Conservation (phyloP, 768 basidiomycete genomes). For the Boletus reticulatus region DNA sequence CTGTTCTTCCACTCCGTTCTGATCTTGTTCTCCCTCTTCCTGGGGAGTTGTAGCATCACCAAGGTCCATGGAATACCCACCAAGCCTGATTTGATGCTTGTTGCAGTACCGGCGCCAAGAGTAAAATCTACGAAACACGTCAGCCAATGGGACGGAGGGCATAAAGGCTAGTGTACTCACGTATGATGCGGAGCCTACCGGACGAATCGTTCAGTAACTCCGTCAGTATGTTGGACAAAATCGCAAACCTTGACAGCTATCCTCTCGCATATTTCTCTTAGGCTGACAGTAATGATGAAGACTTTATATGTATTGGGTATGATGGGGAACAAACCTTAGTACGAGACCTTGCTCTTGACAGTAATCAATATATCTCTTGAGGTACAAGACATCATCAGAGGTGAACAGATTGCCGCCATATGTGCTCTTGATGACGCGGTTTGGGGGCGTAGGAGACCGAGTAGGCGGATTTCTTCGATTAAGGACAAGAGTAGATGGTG, state of each 20-base stretch:
- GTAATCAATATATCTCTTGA: constrained; percentile 88
- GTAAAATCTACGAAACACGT: constrained; percentile 59
- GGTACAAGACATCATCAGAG: constrained; percentile 75
- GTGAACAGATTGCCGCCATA: constrained; percentile 90
- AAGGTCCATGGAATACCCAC: constrained; percentile 76
- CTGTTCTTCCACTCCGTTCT: constrained; percentile 41
- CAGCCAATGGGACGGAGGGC: not conserved
- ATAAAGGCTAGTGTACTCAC: constrained; percentile 37
- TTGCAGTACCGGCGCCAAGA: constrained; percentile 93
- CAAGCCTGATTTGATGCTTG: constrained; percentile 88
- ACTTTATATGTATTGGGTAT: constrained; percentile 26
- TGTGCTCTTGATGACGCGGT: constrained; percentile 81
- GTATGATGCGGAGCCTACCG: constrained; percentile 83
- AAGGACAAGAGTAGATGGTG: constrained; percentile 63
- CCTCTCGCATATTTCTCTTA: constrained; percentile 85
- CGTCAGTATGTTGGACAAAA: not conserved
- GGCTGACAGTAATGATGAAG: constrained; percentile 4
- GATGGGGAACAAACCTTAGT: constrained; percentile 50
- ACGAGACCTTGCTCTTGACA: constrained; percentile 87
- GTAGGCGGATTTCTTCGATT: constrained; percentile 66
- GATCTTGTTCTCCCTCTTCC: constrained; percentile 42
- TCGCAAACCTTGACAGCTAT: constrained; percentile 72
- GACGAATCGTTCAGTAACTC: constrained; percentile 1
- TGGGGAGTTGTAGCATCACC: constrained; percentile 48
- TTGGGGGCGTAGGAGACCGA: constrained; percentile 81